Base-by-base conservation (phyloP, 495 filamentous ascomycete species). In the Penicillium alfredii region DNA sequence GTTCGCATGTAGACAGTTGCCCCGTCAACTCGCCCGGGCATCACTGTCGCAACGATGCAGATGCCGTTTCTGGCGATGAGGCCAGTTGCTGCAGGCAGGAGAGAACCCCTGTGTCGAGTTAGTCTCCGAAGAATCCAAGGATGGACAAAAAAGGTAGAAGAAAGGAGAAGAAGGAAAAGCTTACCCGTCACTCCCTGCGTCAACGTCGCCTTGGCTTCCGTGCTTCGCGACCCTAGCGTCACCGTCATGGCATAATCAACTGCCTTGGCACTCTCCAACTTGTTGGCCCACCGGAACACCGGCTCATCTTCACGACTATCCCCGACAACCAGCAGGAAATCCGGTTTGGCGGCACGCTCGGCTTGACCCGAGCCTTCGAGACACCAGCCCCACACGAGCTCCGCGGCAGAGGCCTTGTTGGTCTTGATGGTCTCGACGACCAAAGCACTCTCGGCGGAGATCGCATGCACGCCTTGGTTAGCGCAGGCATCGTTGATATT, bases 401-500 rank as follows among this genome's bases (percentile, higher is more conserved):
- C 69, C 4, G 85, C 82, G 1, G 88, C 89, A 4, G 83, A 90
- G 13, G 74, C 77, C 64, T 96, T 96, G 50, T 80, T 90, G 67
- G 80, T 90, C 45, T 82, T 76, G 7, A 75, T 69, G 21, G 82
- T 80, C 61, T 95, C 88, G 15, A 95, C 84, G 7, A 87, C 63
- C 15, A 96, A 75, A 13, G 80, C 81, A 20, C 78, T 78, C 20
- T 86, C 80, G 26, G 84, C 62, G n/a, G 86, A 83, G 30, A 93
- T 73, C 5, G 89, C 89, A 49, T 86, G 85, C 10, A 95, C 83
- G 8, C 77, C 74, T 57, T 90, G 84, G 34, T 72, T 79, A 49
- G 84, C 76, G 51, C 85, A 94, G 0, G 86, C 83, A 58, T 93
- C 88, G 49, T 94, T 95, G 68, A 96, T 90, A 49, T 95, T 86